Percentiles rank a stretch among this genome's conserved stretches.
Evolutionary conservation across 139 green algal species (phyloP).

Genomic region (Zygnema cylindricum): DNA sequence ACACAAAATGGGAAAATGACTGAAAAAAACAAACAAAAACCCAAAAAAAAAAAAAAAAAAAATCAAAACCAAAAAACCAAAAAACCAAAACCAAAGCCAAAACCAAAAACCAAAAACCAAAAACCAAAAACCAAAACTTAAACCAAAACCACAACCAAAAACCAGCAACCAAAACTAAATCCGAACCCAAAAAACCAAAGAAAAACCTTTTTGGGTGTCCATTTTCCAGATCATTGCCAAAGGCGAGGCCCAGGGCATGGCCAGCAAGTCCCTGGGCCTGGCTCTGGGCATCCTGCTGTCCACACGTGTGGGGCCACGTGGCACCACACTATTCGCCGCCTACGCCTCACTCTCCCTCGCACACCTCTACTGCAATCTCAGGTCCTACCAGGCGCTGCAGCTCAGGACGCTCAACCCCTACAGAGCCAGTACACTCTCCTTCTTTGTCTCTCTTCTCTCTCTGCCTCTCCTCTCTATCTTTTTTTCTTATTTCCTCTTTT

Average conservation of each 20-base stretch:
- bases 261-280: conserved; percentile 53
- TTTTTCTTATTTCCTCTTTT: not conserved
- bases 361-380: conserved; percentile 49
- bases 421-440: conserved; percentile 17
- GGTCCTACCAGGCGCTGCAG: conserved; percentile 54
- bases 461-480: not conserved
- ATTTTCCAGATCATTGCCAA: conserved; percentile 43
- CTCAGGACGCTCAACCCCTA: conserved; percentile 57
- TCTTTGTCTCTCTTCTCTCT: not conserved
- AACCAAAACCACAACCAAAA: no score
- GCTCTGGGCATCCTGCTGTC: conserved; percentile 43
- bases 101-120: no score
- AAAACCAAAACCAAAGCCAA: no score
- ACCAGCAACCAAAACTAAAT: no score
- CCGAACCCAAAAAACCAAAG: no score
- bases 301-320: conserved; percentile 8
- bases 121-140: no score
- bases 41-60: no score
- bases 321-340: not conserved
- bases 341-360: not conserved
- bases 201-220: not conserved
- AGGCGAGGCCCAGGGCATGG: conserved; percentile 60
- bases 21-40: no score
- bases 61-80: no score
- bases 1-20: no score